Evolutionary conservation across 1,139 yeast genomes (phyloP), one percentile per base, ranked within the genome.

Genomic region (Geotrichum carabidarum): DNA sequence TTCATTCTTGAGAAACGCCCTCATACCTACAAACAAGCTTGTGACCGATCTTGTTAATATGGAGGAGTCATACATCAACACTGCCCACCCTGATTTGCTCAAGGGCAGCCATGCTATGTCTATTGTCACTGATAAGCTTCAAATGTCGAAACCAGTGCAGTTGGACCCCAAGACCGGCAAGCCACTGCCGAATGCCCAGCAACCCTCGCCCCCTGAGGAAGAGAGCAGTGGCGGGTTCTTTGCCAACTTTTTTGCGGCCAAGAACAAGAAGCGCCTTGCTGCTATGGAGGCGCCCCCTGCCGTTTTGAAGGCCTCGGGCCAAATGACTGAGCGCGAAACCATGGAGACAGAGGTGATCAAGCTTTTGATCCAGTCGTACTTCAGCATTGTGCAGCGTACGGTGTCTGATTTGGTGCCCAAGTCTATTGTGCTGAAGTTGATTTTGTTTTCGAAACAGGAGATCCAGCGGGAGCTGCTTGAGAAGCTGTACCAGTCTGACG

Each of bases 201-300:
- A 34, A n/a, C 46, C 43, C 11, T 27, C 46, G 2, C 8, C 30
- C n/a, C 15, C 44, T 4, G 57, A 59, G 22, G 65, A 59, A 7
- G 64, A 59, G 30, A 64, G 62, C 27, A 67, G 64, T 53, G 82
- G 84, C 55, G 95, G 95, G 1, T 93, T 93, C 74, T 93, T 93
- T 69, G 96, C 97, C 57, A 96, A 96, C 1, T 89, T 93, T 71
- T 93, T 93, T 72, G 83, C 95, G 9, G 83, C 95, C 2, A 90
- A 93, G 72, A 90, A 88, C 71, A 93, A 90, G 74, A 91, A 90
- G 79, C 83, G 95, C 69, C 78, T 91, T 62, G 97, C 94, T 46
- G 86, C 93, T 22, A 87, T 93, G 93, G 99, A 93, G 71, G 89
- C 96, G 2, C 99, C 99, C 51, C 99, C 99, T 44, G 82, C 95